A percentile compares a stretch with the other conserved stretches of the same genome.
These are phyloP conservation scores for Gymnopilus junonius DNA, from an alignment of 768 basidiomycete genomes.

Conservation along the genomic window DNA sequence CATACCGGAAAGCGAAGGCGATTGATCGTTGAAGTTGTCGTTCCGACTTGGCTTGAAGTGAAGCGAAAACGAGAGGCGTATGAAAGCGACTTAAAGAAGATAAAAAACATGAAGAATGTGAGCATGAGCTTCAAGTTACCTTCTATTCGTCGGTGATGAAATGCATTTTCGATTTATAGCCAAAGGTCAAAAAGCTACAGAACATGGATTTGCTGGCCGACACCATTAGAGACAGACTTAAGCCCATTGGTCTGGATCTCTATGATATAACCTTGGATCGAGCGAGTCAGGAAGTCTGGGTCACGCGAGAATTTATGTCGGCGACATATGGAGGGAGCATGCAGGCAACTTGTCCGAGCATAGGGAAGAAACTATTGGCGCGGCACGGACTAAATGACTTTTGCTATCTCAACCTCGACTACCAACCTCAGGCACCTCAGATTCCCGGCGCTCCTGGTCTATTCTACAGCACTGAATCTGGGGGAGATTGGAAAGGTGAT, in stretches of 20 bases:
- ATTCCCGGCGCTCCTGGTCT: constrained; percentile 39
- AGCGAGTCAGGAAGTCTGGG: constrained; percentile 27
- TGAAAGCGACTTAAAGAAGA: constrained; percentile 11
- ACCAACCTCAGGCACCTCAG: constrained; percentile 40
- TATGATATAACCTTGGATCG: constrained; percentile 31
- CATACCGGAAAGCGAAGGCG: background rate
- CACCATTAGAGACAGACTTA: constrained; percentile 17
- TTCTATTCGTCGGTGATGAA: background rate
- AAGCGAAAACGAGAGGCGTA: background rate
- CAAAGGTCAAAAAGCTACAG: constrained; percentile 12
- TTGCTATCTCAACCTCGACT: constrained; percentile 34
- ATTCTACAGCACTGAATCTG: constrained; percentile 22
- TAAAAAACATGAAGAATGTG: constrained; percentile 18
- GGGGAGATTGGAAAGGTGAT: background rate
- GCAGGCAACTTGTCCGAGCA: constrained; percentile 31
- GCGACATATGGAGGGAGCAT: constrained; percentile 38
- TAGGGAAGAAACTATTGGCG: constrained; percentile 18
- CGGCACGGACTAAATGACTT: constrained; percentile 36
- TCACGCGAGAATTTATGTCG: constrained; percentile 34
- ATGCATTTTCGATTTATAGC: background rate
- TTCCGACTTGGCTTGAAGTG: background rate
- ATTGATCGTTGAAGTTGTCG: constrained; percentile 1
- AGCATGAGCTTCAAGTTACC: background rate
- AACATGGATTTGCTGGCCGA: constrained; percentile 11
- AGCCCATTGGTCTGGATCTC: constrained; percentile 25